phyloP scores from a whole-genome alignment of 176 grass and related monocot species.

The Urochloa ruziziensis region DNA sequence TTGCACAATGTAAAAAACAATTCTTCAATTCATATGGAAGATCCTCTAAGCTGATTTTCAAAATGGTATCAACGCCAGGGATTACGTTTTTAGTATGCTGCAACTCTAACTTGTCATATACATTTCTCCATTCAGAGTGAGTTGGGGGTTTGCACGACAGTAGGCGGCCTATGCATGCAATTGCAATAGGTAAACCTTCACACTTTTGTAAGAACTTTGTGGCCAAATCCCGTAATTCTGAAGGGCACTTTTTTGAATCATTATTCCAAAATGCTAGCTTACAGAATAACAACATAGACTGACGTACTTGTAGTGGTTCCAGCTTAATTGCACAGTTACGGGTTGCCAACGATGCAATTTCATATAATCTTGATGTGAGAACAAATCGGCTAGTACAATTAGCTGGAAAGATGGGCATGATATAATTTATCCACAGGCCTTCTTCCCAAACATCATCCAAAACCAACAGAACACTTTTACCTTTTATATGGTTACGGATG shows the following conservation, averaged over 20 bases:
- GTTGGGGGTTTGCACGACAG: background rate
- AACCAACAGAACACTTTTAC: background rate
- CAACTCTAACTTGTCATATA: background rate
- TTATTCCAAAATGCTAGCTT: background rate
- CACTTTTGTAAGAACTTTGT: background rate
- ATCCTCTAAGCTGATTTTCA: background rate
- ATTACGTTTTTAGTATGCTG: background rate
- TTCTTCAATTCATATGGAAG: background rate
- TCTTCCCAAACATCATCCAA: background rate
- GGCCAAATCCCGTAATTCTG: background rate
- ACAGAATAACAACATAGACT: background rate
- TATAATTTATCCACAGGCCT: background rate
- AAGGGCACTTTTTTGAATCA: background rate
- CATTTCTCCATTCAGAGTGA: background rate
- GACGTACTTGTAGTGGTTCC: background rate
- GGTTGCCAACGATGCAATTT: background rate
- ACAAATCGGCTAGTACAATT: background rate
- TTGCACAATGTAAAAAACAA: background rate
- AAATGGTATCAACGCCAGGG: background rate
- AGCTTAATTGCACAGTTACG: background rate
- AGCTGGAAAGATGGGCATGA: background rate
- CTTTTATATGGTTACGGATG: background rate
- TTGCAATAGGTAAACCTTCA: constrained; percentile 1
- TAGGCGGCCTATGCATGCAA: background rate
- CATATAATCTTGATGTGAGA: constrained; percentile 16